These are phyloP conservation scores for Cronartium ribicola DNA, from an alignment of 1,284 basidiomycete genomes.

Conservation along the genomic window DNA sequence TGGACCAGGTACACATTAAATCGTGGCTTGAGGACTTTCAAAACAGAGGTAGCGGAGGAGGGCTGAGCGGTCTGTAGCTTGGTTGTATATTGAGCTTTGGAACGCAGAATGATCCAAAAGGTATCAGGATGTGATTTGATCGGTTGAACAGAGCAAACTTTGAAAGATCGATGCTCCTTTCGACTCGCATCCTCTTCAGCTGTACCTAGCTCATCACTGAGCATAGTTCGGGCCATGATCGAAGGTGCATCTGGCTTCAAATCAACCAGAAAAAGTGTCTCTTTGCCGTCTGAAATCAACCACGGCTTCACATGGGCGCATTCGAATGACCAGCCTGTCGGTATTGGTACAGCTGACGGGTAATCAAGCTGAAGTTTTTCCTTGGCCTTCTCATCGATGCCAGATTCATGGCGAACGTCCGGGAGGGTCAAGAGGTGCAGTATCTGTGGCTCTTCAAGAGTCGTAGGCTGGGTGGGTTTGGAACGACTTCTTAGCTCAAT, in stretches of 20 bases:
- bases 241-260: neutral
- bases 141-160: neutral
- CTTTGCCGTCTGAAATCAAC: conserved; percentile 10
- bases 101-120: neutral
- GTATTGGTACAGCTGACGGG: neutral
- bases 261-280: neutral
- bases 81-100: neutral
- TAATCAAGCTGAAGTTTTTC: conserved; percentile 3
- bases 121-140: neutral
- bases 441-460: neutral
- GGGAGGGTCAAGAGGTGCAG: neutral
- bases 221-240: neutral
- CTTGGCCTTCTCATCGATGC: neutral
- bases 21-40: neutral
- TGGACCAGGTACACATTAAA: neutral
- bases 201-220: neutral
- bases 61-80: neutral
- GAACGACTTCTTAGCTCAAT: neutral
- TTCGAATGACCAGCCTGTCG: neutral
- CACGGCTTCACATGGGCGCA: neutral
- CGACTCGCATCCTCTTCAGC: neutral
- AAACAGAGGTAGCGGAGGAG: neutral
- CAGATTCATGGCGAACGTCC: neutral
- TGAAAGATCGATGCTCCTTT: neutral
- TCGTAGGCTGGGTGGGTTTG: neutral